phyloP scores from a whole-genome alignment of 2,329 filamentous ascomycete species.

The Monilinia polystroma region DNA sequence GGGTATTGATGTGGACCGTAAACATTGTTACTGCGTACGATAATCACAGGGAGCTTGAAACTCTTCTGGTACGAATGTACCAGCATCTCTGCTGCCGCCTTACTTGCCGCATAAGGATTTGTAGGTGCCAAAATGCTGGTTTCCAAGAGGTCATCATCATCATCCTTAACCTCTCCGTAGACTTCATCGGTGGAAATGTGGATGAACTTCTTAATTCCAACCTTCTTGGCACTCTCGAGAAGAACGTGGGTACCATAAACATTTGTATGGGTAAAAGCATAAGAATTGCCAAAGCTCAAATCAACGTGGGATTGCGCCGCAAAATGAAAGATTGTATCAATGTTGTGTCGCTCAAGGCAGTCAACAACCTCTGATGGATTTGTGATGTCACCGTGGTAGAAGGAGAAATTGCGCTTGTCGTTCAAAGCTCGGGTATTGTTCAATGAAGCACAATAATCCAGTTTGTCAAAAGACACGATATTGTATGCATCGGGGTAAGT shows the following conservation, averaged over 20 bases:
- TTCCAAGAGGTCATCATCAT: conserved; percentile 69
- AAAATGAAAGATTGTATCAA: conserved; percentile 82
- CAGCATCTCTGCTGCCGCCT: conserved; percentile 80
- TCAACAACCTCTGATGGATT: conserved; percentile 67
- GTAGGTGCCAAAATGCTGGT: conserved; percentile 74
- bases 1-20: conserved; percentile 84
- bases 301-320: conserved; percentile 86
- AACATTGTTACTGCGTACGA: conserved; percentile 80
- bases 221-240: conserved; percentile 72
- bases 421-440: conserved; percentile 75
- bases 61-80: conserved; percentile 85
- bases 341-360: conserved; percentile 67
- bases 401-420: conserved; percentile 69
- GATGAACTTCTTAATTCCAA: conserved; percentile 70
- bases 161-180: conserved; percentile 75
- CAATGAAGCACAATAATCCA: conserved; percentile 78
- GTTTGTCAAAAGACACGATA: conserved; percentile 79
- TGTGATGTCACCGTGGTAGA: conserved; percentile 78
- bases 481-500: conserved; percentile 75
- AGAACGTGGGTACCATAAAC: conserved; percentile 83
- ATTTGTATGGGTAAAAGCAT: conserved; percentile 77
- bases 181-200: conserved; percentile 85
- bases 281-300: conserved; percentile 78
- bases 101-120: conserved; percentile 79
- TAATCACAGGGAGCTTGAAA: conserved; percentile 77